Base-by-base conservation (phyloP, 306 rosid genomes). In the Rosa persica region DNA sequence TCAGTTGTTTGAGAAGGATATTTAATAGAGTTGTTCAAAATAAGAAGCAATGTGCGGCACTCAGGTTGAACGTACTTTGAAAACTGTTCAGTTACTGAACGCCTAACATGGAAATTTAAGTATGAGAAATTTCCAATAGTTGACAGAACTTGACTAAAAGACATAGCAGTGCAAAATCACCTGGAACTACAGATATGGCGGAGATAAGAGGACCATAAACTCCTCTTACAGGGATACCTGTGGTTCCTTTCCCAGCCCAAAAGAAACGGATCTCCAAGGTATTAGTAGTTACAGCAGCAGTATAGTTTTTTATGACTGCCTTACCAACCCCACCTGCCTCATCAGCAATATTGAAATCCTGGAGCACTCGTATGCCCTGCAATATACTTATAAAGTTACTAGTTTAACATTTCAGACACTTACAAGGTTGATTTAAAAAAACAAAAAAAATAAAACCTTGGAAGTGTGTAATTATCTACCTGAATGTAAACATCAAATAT, bases 241-340 rank as follows among this genome's bases (percentile, higher is more conserved):
- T 80, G 30, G 93, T 89, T 48, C 94, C 94, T 75, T 86, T 90
- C 67, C 96, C 96, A 4, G 90, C 90, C 97, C 97, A 91, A 51
- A 74, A 66, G 8, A 91, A 70, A 8, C 84, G 89, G 27, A 91
- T 91, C 72, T 86, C 88, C 58, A 90, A 38, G 16, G 87, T 60
- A 34, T 25, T 49, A 47, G 8, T 39, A 57, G 48, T 79, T 25
- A 90, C 90, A 3, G 0, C 0, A 60, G 51, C 79, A 74, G 61
- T 4, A 48, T 57, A 81, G 0, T 0, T 6, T 44, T 0, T 17
- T 47, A 25, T 73, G 6, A 57, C 11, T 46, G 7, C 54, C 67
- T 78, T 78, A 17, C 78, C 85, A 43, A 67, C 48, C n/a, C 84
- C 89, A 30, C 76, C 75, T 23, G 91, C 91, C 72, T 16, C 47